Conservation (phyloP, 495 filamentous ascomycete species). For the Aspergillus panamensis region DNA sequence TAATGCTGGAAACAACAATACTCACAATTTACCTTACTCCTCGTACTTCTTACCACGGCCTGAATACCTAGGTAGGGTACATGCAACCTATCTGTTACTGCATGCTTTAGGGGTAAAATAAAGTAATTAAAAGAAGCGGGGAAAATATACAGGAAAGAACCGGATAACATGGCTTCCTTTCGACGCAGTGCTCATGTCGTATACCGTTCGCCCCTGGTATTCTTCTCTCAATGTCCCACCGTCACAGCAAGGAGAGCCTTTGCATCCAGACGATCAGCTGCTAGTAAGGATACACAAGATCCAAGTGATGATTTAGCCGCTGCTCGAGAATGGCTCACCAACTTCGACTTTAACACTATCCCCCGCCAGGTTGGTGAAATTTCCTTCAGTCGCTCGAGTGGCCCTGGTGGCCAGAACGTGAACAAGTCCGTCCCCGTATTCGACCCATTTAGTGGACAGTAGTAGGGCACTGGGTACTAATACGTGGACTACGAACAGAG, state of each 20-base stretch:
- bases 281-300: slow-evolving; percentile 27
- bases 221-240: slow-evolving; percentile 6
- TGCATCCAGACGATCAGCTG: slow-evolving; percentile 21
- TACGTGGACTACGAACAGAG: slow-evolving; percentile 48
- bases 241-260: slow-evolving; percentile 19
- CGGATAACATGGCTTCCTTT: slow-evolving; percentile 2
- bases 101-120: not conserved
- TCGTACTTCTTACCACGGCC: no score
- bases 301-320: slow-evolving; percentile 56
- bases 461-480: slow-evolving; percentile 3
- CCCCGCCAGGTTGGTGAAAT: slow-evolving; percentile 63
- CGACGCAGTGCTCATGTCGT: slow-evolving; percentile 3
- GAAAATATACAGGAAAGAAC: no score
- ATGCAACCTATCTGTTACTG: not conserved
- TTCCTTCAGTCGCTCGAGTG: slow-evolving; percentile 80
- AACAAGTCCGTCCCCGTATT: slow-evolving; percentile 70
- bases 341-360: slow-evolving; percentile 59
- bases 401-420: slow-evolving; percentile 91
- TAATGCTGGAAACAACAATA: not conserved
- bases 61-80: not conserved
- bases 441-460: slow-evolving; percentile 9
- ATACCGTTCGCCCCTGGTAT: slow-evolving; percentile 7
- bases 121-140: not conserved
- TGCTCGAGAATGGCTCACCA: slow-evolving; percentile 72
- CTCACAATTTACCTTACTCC: no score